Conservation (phyloP, 2,329 filamentous ascomycete genomes). For the Talaromyces sp. region DNA sequence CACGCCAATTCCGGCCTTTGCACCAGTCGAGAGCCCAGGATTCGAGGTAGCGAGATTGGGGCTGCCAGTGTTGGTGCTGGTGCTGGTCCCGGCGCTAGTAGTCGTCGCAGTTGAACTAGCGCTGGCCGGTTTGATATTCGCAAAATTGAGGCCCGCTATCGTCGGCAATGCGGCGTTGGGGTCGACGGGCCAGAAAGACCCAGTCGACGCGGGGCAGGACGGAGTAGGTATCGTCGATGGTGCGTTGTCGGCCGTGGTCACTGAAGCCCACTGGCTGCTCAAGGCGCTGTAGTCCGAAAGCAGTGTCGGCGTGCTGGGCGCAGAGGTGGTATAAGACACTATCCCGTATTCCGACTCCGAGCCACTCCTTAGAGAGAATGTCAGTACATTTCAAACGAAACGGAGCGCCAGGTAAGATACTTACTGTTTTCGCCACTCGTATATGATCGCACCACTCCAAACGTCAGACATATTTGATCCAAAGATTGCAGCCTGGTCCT, state of each 20-base stretch:
- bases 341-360: neutral
- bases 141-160: neutral
- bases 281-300: neutral
- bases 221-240: neutral
- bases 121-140: neutral
- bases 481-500: slow-evolving; percentile 71
- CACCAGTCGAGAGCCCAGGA: neutral
- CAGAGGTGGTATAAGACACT: neutral
- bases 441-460: slow-evolving; percentile 76
- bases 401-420: neutral
- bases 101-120: neutral
- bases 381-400: neutral
- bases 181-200: neutral
- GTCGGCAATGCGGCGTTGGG: neutral
- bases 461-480: slow-evolving; percentile 65
- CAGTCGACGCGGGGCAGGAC: neutral
- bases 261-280: neutral
- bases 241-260: neutral
- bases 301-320: neutral
- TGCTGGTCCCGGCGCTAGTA: neutral
- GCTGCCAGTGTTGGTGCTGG: neutral
- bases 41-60: neutral
- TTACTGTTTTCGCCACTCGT: slow-evolving; percentile 62
- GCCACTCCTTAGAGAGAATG: neutral
- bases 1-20: slow-evolving; percentile 7